These are phyloP conservation scores for Malus fusca DNA, from an alignment of 306 rosid genomes.

Conservation along the genomic window DNA sequence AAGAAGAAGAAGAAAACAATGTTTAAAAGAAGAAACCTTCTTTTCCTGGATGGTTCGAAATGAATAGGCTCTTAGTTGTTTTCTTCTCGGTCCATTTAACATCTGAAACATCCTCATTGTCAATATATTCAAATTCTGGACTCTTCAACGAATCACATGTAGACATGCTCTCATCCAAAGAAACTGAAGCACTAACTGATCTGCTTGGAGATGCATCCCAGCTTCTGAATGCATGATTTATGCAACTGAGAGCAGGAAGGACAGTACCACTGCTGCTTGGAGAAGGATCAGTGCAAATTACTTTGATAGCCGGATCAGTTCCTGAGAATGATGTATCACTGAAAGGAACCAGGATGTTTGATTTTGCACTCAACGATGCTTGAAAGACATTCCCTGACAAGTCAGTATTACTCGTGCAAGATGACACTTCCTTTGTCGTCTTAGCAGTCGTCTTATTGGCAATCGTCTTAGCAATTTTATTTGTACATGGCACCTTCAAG, in stretches of 20 bases:
- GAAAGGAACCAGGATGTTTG: slow-evolving; percentile 19
- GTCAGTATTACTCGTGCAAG: slow-evolving; percentile 13
- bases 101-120: slow-evolving; percentile 19
- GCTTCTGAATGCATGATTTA: slow-evolving; percentile 14
- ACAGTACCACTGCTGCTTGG: slow-evolving; percentile 11
- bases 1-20: background rate
- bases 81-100: slow-evolving; percentile 30
- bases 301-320: slow-evolving; percentile 14
- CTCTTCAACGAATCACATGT: slow-evolving; percentile 33
- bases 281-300: slow-evolving; percentile 10
- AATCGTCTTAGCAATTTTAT: slow-evolving; percentile 36
- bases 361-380: slow-evolving; percentile 22
- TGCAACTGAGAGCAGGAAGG: slow-evolving; percentile 12
- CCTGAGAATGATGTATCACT: slow-evolving; percentile 9
- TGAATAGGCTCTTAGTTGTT: slow-evolving; percentile 18
- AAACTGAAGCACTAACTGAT: slow-evolving; percentile 23
- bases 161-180: slow-evolving; percentile 32
- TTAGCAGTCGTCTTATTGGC: slow-evolving; percentile 26
- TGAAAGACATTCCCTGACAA: slow-evolving; percentile 12
- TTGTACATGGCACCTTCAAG: slow-evolving; percentile 48
- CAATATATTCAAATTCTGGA: slow-evolving; percentile 29
- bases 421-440: slow-evolving; percentile 32
- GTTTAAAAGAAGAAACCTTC: slow-evolving; percentile 28
- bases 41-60: slow-evolving; percentile 23
- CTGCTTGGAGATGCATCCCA: slow-evolving; percentile 28